A percentile compares a stretch with the other conserved stretches of the same genome.
These are phyloP conservation scores for Phytopythium delawarense DNA, from an alignment of 352 stramenopile genomes.

Conservation along the genomic window DNA sequence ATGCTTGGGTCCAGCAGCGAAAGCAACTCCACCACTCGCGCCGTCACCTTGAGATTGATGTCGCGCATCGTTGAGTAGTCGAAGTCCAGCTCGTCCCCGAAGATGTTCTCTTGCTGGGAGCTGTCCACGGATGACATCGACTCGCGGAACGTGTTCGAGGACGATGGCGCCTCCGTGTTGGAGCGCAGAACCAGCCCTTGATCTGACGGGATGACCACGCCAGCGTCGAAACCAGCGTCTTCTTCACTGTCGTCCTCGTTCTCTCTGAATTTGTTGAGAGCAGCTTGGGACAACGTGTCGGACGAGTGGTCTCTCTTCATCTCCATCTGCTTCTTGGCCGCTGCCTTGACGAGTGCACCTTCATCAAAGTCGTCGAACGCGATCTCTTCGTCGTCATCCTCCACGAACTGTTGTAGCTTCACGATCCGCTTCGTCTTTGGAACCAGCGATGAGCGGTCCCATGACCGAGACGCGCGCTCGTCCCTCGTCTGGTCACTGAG, in stretches of 20 bases:
- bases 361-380: slow-evolving; percentile 76
- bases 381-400: slow-evolving; percentile 60
- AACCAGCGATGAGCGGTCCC: slow-evolving; percentile 57
- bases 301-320: slow-evolving; percentile 9
- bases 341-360: slow-evolving; percentile 43
- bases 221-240: slow-evolving; percentile 13
- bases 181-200: neutral
- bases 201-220: slow-evolving; percentile 1
- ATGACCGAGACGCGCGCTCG: slow-evolving; percentile 22
- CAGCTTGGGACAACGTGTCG: neutral
- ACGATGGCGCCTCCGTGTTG: neutral
- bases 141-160: slow-evolving; percentile 9
- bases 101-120: slow-evolving; percentile 48
- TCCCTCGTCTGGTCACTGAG: neutral
- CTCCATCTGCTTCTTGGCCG: slow-evolving; percentile 27
- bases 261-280: slow-evolving; percentile 17
- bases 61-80: slow-evolving; percentile 72
- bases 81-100: slow-evolving; percentile 83
- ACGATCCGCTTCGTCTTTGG: slow-evolving; percentile 54
- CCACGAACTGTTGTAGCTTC: slow-evolving; percentile 72
- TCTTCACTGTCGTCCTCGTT: slow-evolving; percentile 19
- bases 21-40: slow-evolving; percentile 70
- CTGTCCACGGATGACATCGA: slow-evolving; percentile 21
- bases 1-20: slow-evolving; percentile 79
- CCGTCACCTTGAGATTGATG: slow-evolving; percentile 71